phyloP scores from a whole-genome alignment of 176 grass and related monocot genomes.

The Hordeum marinum region DNA sequence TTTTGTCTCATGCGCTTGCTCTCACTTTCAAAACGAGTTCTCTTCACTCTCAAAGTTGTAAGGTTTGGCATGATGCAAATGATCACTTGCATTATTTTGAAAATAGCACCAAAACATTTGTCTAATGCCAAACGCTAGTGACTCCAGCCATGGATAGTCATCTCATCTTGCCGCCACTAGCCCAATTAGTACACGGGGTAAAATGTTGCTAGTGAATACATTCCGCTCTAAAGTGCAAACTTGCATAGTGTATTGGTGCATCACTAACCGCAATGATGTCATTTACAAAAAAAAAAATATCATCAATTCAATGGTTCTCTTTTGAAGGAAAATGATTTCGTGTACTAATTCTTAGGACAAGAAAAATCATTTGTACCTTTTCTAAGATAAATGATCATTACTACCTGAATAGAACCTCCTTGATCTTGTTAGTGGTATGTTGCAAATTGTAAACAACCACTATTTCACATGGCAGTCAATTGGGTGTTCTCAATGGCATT shows the following conservation, averaged over 20 bases:
- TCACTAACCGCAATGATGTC: background rate
- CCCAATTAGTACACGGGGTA: background rate
- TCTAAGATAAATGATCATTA: background rate
- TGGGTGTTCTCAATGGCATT: slow-evolving; percentile 2
- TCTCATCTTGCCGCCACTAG: background rate
- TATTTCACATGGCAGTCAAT: slow-evolving; percentile 5
- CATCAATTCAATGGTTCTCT: background rate
- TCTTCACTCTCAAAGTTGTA: background rate
- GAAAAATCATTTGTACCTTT: background rate
- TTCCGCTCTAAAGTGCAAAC: background rate
- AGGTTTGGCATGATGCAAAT: slow-evolving; percentile 1
- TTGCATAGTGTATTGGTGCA: background rate
- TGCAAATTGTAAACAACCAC: background rate
- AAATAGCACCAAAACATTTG: background rate
- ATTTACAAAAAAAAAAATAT: background rate
- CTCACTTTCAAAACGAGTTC: background rate
- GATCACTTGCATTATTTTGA: background rate
- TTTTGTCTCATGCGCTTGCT: background rate
- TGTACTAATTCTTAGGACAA: background rate
- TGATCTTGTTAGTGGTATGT: background rate
- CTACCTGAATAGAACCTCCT: background rate
- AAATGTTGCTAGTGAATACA: background rate
- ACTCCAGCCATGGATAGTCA: background rate
- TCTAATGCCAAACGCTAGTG: background rate
- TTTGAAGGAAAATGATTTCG: background rate